A percentile compares a stretch with the other conserved stretches of the same genome.
phyloP scores from a whole-genome alignment of 2,329 filamentous ascomycete species.

The Penicillium sp. region DNA sequence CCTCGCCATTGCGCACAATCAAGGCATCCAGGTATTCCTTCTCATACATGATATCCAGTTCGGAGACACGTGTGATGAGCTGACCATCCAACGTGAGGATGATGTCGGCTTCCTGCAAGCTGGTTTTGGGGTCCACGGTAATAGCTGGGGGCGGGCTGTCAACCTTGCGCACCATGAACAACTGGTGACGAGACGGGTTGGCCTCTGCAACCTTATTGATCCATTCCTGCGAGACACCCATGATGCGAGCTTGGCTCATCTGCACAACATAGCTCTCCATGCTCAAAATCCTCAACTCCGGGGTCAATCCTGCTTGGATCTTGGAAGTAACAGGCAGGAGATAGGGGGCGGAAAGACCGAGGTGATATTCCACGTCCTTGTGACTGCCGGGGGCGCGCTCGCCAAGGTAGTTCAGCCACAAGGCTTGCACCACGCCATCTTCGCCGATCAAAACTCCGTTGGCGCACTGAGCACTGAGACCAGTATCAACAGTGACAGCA shows the following conservation, averaged over 20 bases:
- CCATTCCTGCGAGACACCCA: conserved; percentile 96
- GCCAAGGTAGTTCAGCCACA: conserved; percentile 96
- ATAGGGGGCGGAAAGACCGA: conserved; percentile 86
- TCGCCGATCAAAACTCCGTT: conserved; percentile 89
- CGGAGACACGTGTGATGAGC: conserved; percentile 87
- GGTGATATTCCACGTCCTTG: conserved; percentile 94
- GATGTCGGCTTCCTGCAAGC: conserved; percentile 86
- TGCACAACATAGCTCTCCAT: conserved; percentile 94
- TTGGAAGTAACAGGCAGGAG: conserved; percentile 85
- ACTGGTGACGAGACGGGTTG: conserved; percentile 89
- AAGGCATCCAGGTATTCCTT: conserved; percentile 79
- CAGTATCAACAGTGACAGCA: conserved; percentile 95
- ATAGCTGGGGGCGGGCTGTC: conserved; percentile 58
- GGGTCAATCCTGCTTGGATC: conserved; percentile 76
- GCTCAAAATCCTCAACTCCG: conserved; percentile 84
- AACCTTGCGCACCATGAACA: conserved; percentile 98
- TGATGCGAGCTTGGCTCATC: conserved; percentile 94
- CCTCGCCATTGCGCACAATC: conserved; percentile 81
- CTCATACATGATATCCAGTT: conserved; percentile 96
- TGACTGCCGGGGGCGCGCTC: conserved; percentile 77
- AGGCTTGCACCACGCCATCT: conserved; percentile 87
- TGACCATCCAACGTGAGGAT: conserved; percentile 88
- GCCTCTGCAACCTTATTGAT: conserved; percentile 85
- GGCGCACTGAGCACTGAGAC: conserved; percentile 84
- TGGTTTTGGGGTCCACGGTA: conserved; percentile 49